These are phyloP conservation scores for Larix sibirica DNA, from an alignment of 83 land plant species.

Conservation along the genomic window DNA sequence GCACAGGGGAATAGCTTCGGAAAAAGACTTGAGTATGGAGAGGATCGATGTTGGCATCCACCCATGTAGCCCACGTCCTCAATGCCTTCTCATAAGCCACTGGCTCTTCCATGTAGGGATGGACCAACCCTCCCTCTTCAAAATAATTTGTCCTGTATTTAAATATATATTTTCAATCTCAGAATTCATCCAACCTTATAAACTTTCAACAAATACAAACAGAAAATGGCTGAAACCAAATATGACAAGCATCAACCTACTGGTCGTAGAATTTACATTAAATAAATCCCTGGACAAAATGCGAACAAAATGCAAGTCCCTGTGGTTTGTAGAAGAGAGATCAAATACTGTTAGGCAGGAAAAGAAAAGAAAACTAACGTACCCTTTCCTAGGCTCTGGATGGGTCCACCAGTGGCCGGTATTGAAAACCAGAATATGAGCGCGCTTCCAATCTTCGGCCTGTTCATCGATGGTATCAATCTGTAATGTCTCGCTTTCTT, in stretches of 20 bases:
- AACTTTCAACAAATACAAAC: no score
- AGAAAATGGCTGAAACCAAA: no score
- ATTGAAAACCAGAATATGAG: conserved; percentile 85
- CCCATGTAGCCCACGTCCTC: conserved; percentile 81
- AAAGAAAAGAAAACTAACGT: neutral
- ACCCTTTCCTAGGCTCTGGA: conserved; percentile 80
- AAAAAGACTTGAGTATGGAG: conserved; percentile 66
- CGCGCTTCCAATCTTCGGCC: conserved; percentile 52
- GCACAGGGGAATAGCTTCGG: conserved; percentile 78
- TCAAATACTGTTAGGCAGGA: neutral
- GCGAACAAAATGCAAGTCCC: no score
- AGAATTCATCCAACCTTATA: no score
- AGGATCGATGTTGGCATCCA: conserved; percentile 59
- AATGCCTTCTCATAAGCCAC: conserved; percentile 72
- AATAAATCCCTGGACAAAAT: no score
- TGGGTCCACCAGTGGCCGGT: conserved; percentile 99
- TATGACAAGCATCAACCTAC: no score
- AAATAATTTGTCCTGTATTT: conserved; percentile 56
- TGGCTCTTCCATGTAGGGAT: conserved; percentile 54
- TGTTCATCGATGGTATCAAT: conserved; percentile 63
- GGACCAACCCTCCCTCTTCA: conserved; percentile 48
- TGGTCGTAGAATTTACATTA: no score
- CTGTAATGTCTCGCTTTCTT: conserved; percentile 31
- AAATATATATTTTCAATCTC: no score
- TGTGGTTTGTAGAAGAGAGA: neutral